Percentiles rank a stretch among this genome's conserved stretches.
phyloP scores from a whole-genome alignment of 495 filamentous ascomycete genomes.

The Talaromyces wortmannii region DNA sequence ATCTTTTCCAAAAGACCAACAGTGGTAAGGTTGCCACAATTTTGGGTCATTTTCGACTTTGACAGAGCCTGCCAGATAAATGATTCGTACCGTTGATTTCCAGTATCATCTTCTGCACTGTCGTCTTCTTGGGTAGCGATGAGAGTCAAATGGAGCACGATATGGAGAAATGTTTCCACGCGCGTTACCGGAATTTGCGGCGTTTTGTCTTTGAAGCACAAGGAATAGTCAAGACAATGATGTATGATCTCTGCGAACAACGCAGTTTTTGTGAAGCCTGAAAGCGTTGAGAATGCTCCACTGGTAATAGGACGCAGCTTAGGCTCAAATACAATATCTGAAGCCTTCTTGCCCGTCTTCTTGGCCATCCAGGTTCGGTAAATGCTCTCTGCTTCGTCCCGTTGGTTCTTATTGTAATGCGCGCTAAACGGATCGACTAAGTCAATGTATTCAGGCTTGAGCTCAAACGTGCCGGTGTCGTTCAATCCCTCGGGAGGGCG shows the following conservation, averaged over 20 bases:
- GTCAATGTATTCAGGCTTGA: slow-evolving; percentile 77
- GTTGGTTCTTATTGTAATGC: slow-evolving; percentile 93
- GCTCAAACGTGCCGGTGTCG: slow-evolving; percentile 87
- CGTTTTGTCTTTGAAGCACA: slow-evolving; percentile 56
- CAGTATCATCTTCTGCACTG: slow-evolving; percentile 48
- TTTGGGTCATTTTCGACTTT: slow-evolving; percentile 48
- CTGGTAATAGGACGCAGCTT: slow-evolving; percentile 69
- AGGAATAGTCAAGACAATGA: slow-evolving; percentile 73
- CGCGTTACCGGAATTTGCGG: slow-evolving; percentile 71
- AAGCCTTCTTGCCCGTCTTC: slow-evolving; percentile 69
- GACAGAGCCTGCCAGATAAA: slow-evolving; percentile 65
- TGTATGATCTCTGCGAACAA: slow-evolving; percentile 90
- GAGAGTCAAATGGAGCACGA: slow-evolving; percentile 79
- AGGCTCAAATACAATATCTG: slow-evolving; percentile 92
- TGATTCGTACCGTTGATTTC: slow-evolving; percentile 41
- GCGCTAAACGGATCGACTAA: slow-evolving; percentile 91
- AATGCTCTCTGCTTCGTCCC: slow-evolving; percentile 87
- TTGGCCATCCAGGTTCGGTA: slow-evolving; percentile 83
- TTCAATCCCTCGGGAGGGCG: slow-evolving; percentile 84
- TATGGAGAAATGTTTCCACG: slow-evolving; percentile 85
- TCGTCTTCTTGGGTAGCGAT: slow-evolving; percentile 78
- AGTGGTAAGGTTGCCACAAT: slow-evolving; percentile 54
- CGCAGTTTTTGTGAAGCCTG: slow-evolving; percentile 69
- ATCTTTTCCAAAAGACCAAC: slow-evolving; percentile 70
- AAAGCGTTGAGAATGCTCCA: slow-evolving; percentile 68